Conservation (phyloP, 768 basidiomycete species). For the Podaxis pistillaris region DNA sequence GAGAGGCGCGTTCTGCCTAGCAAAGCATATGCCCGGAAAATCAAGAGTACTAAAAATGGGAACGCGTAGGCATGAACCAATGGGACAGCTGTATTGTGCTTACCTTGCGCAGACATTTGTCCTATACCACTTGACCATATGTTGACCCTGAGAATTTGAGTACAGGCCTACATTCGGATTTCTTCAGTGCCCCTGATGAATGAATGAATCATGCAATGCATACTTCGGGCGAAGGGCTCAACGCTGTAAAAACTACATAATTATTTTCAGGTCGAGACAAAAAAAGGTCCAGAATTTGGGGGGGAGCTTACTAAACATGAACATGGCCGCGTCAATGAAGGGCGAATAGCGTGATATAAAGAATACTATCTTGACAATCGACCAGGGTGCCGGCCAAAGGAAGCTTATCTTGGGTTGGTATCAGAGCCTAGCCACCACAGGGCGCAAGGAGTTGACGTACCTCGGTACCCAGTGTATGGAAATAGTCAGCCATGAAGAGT, state of each 20-base stretch:
- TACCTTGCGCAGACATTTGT: background rate
- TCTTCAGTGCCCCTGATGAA: background rate
- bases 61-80: background rate
- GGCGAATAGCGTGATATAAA: conserved; percentile 2
- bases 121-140: background rate
- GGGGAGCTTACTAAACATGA: background rate
- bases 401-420: background rate
- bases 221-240: background rate
- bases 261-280: background rate
- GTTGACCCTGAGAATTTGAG: background rate
- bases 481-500: background rate
- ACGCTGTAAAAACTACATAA: background rate
- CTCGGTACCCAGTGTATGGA: background rate
- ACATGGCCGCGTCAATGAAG: background rate
- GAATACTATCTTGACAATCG: background rate
- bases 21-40: background rate
- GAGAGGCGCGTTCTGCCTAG: background rate
- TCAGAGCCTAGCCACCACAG: background rate
- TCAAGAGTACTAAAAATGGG: background rate
- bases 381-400: conserved; percentile 1
- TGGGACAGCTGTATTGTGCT: background rate
- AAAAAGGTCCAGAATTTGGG: no score
- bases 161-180: background rate
- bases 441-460: background rate
- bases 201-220: background rate